Evolutionary conservation across 2,329 filamentous ascomycete species (phyloP), one percentile per base, ranked within the genome.

Genomic region (Xylariales sp.): DNA sequence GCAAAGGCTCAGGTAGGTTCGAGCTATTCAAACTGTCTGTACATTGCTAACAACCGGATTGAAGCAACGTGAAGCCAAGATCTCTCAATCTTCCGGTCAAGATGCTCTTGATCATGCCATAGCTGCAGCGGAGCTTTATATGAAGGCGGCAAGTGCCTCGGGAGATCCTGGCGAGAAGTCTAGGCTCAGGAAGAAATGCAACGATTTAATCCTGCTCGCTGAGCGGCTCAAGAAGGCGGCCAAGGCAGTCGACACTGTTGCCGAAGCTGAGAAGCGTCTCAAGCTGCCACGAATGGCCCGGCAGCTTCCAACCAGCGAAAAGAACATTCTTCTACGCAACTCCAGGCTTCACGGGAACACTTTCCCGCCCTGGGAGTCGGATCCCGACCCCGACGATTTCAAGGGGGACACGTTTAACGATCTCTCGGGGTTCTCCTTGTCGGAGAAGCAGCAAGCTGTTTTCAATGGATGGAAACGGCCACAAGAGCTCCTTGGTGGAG

Each of bases 381-480:
- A 79, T 19, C 83, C 87, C 1, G 56, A 61, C 4, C 58, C 74
- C 0, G 59, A 70, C 5, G 77, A 85, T 20, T 95, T 96, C 49
- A 70, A 67, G n/a, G 65, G 67, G 27, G 59, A 62, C 6, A 57
- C 65, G n/a, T 95, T 83, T 56, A 72, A 85, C 40, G 91, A 97
- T 51, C 55, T 73, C 16, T 71, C 78, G 2, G 69, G 77, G 10
- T 78, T 94, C 36, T 74, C 80, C 17, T 71, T 98, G 27, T 97
- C 93, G 0, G 56, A 74, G 6, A 72, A 76, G 29, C 93, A 98
- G 56, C 66, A 70, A 23, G 72, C 81, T 24, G 83, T 86, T n/a
- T 89, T 97, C 52, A 75, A 77, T 35, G 83, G 81, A 28, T 98
- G 93, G 93, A 84, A 82, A 57, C 78, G 88, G 24, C 87, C 90